Percentiles rank a stretch among this genome's conserved stretches.
Evolutionary conservation across 176 grass and related monocot genomes (phyloP).

Genomic region (Otatea glauca): DNA sequence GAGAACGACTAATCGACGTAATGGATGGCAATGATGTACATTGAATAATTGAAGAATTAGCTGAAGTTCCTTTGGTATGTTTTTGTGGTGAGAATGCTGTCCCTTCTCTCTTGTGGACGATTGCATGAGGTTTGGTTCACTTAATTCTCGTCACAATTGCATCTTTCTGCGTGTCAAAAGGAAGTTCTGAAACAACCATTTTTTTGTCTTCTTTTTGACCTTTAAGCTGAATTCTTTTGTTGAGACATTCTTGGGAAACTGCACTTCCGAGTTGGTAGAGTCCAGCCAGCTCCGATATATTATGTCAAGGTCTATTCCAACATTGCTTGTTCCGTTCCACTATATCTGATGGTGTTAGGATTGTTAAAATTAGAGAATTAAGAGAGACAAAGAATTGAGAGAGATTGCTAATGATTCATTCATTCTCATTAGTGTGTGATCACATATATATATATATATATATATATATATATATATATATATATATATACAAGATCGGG

Average conservation of each 20-base stretch:
- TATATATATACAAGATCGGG: no score
- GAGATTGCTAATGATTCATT: no score
- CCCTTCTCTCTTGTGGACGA: background rate
- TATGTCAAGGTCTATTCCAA: background rate
- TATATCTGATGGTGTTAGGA: background rate
- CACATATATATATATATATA: no score
- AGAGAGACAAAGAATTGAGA: no score
- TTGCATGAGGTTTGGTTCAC: background rate
- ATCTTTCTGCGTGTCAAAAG: background rate
- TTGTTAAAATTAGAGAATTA: no score
- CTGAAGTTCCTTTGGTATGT: background rate
- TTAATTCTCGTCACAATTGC: background rate
- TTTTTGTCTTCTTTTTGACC: background rate
- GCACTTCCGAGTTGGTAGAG: background rate
- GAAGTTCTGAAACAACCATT: background rate
- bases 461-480: no score
- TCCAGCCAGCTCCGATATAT: background rate
- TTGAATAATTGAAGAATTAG: constrained; percentile 8
- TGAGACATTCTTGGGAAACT: background rate
- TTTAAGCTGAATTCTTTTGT: background rate
- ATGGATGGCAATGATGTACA: constrained; percentile 26
- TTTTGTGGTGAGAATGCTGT: background rate
- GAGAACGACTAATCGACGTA: constrained; percentile 15
- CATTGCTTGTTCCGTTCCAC: background rate
- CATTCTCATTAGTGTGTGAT: no score